These are phyloP conservation scores for Trichomonascaceae sp. DNA, from an alignment of 1,139 yeast species.

Conservation along the genomic window DNA sequence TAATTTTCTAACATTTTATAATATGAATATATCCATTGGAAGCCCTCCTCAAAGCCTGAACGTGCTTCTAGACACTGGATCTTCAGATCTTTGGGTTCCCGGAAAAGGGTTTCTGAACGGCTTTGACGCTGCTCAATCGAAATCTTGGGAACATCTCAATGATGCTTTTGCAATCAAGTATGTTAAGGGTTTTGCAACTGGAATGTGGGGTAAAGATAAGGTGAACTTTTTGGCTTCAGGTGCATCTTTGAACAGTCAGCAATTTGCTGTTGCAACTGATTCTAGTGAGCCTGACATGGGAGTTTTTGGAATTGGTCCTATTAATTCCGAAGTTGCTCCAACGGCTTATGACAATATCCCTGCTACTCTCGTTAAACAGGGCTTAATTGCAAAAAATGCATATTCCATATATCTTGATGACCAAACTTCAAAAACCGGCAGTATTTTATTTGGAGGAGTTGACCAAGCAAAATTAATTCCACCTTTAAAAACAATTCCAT, in stretches of 20 bases:
- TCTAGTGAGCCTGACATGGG: conserved; percentile 24
- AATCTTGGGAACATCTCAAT: conserved; percentile 18
- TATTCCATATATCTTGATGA: conserved; percentile 50
- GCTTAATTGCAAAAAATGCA: conserved; percentile 44
- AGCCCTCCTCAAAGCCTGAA: conserved; percentile 22
- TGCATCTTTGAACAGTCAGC: conserved; percentile 12
- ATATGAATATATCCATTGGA: conserved; percentile 24
- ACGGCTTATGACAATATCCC: conserved; percentile 53
- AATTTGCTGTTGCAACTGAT: conserved; percentile 23
- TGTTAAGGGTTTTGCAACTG: conserved; percentile 26
- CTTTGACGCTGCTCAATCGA: conserved; percentile 15
- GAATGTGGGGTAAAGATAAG: conserved; percentile 24
- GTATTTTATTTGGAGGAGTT: conserved; percentile 53
- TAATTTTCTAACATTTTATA: conserved; percentile 29
- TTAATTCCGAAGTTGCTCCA: conserved; percentile 20
- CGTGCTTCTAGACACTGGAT: conserved; percentile 55
- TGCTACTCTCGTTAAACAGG: conserved; percentile 44
- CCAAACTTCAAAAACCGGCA: conserved; percentile 38
- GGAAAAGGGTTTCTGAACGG: conserved; percentile 17
- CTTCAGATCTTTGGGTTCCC: conserved; percentile 62
- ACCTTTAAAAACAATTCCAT: conserved; percentile 40
- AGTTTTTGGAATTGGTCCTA: conserved; percentile 25
- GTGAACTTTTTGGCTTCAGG: conserved; percentile 14
- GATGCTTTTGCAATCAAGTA: conserved; percentile 21
- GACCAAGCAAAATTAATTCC: conserved; percentile 51